These are phyloP conservation scores for Sicyos baderoa DNA, from an alignment of 306 rosid genomes.

Conservation along the genomic window DNA sequence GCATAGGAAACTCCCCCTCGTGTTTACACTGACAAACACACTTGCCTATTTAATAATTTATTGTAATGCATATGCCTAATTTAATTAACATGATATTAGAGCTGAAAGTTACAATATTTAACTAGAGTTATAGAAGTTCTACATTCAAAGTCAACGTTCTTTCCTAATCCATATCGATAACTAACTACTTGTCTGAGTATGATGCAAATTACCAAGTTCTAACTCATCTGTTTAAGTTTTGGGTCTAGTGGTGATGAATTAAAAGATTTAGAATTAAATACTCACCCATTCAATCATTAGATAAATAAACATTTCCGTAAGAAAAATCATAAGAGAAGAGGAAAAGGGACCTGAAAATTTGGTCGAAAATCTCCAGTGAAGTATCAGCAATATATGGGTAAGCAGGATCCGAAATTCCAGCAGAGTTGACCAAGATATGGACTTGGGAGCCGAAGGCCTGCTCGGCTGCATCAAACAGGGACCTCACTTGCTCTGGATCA, in stretches of 20 bases:
- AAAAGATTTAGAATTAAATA: neutral
- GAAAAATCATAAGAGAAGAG: neutral
- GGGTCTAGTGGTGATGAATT: neutral
- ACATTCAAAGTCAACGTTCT: neutral
- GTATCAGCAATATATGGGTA: conserved; percentile 33
- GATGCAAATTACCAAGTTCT: neutral
- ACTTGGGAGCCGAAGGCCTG: neutral
- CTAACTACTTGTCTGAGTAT: neutral
- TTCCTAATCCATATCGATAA: neutral
- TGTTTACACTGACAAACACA: conserved; percentile 23
- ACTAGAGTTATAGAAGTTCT: neutral
- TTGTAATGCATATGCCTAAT: neutral
- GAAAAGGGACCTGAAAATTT: neutral
- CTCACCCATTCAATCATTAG: neutral
- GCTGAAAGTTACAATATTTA: no score
- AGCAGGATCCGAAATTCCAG: conserved; percentile 30
- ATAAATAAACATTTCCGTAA: neutral
- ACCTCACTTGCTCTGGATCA: conserved; percentile 33
- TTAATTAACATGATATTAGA: neutral
- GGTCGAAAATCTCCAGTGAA: neutral
- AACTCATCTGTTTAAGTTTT: neutral
- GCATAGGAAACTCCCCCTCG: conserved; percentile 35
- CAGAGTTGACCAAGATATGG: neutral
- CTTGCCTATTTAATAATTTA: neutral
- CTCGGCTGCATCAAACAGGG: conserved; percentile 25